phyloP scores from a whole-genome alignment of 345 rosid genomes.

The Limnanthes douglasii region DNA sequence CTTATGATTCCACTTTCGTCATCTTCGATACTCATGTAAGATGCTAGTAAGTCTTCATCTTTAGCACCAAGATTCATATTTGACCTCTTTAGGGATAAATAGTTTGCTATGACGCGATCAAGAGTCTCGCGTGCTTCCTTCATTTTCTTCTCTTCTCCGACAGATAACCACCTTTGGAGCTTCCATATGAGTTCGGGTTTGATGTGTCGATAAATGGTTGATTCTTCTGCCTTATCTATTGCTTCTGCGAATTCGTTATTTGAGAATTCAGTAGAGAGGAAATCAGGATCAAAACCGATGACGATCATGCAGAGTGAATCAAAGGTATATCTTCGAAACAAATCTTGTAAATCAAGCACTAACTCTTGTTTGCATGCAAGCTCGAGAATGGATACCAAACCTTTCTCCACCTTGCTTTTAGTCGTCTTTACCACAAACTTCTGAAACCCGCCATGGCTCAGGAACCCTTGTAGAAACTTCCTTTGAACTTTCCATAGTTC shows the following conservation, averaged over 20 bases:
- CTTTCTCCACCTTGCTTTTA: neutral
- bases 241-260: too few species aligned
- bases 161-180: conserved; percentile 10
- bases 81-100: too few species aligned
- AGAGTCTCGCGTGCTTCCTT: conserved; percentile 1
- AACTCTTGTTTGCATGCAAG: neutral
- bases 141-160: conserved; percentile 19
- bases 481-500: too few species aligned
- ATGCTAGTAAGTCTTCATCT: neutral
- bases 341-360: conserved; percentile 3
- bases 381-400: neutral
- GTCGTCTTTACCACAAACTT: neutral
- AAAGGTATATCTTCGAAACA: conserved; percentile 9
- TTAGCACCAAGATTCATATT: too few species aligned
- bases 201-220: conserved; percentile 4
- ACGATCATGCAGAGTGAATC: conserved; percentile 5
- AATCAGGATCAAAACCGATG: conserved; percentile 12
- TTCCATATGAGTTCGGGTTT: conserved; percentile 9
- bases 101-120: neutral
- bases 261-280: too few species aligned
- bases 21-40: conserved; percentile 5
- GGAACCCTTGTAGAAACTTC: neutral
- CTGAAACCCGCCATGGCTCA: neutral
- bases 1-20: neutral
- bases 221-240: conserved; percentile 9